Percentiles rank a stretch among this genome's conserved stretches.
Evolutionary conservation across 176 grass and related monocot genomes (phyloP).

Genomic region (Hyparrhenia diplandra): DNA sequence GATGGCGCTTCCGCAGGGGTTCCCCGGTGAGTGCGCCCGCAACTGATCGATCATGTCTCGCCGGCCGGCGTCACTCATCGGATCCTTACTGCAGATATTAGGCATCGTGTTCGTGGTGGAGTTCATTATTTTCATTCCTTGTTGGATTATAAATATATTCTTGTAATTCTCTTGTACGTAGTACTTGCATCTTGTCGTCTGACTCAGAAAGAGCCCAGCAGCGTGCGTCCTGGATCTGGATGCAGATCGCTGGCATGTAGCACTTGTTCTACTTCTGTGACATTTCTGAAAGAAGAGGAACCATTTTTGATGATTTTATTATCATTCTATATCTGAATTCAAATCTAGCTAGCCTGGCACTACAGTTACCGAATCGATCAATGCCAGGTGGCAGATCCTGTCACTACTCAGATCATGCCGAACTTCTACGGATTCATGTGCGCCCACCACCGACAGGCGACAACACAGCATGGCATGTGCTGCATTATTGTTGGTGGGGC

Average conservation of each 20-base stretch:
- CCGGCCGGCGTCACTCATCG: neutral
- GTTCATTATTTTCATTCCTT: neutral
- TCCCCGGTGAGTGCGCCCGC: conserved; percentile 15
- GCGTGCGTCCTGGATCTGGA: neutral
- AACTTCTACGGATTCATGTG: neutral
- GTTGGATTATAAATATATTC: neutral
- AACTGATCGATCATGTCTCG: neutral
- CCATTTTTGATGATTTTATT: no score
- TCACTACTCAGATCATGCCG: neutral
- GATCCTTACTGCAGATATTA: neutral
- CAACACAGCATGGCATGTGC: neutral
- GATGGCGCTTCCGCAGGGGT: conserved; percentile 1
- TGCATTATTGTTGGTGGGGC: neutral
- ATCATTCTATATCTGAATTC: no score
- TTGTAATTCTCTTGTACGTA: neutral
- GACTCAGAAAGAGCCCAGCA: neutral
- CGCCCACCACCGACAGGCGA: neutral
- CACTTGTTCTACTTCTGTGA: neutral
- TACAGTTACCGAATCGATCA: neutral
- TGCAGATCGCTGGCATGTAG: neutral
- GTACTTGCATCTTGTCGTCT: neutral
- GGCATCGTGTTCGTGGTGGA: neutral
- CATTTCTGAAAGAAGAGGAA: neutral
- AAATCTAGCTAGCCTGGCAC: neutral
- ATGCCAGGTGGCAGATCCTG: neutral